Conservation (phyloP, 2,329 filamentous ascomycete species). For the Colletotrichum zoysiae region DNA sequence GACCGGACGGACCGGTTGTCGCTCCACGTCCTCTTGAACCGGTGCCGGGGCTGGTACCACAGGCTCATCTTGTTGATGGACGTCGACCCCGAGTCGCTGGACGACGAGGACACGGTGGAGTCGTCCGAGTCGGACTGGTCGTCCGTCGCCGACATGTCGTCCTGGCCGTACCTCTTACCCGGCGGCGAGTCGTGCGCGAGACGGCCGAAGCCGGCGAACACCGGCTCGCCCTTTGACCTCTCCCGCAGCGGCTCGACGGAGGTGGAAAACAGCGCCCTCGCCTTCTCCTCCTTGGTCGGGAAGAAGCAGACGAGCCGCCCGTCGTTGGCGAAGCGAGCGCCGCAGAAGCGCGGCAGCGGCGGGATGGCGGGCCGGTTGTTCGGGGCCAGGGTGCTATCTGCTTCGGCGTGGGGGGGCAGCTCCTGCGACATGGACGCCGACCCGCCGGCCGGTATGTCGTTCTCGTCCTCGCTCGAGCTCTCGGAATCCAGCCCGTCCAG, state of each 20-base stretch:
- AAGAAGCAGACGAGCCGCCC: slow-evolving; percentile 77
- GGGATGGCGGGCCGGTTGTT: slow-evolving; percentile 66
- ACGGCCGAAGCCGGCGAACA: slow-evolving; percentile 69
- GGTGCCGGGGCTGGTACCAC: slow-evolving; percentile 67
- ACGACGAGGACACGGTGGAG: slow-evolving; percentile 62
- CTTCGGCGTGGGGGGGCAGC: slow-evolving; percentile 65
- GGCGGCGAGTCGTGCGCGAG: slow-evolving; percentile 65
- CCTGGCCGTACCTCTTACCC: slow-evolving; percentile 59
- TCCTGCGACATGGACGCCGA: slow-evolving; percentile 74
- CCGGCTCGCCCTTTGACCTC: slow-evolving; percentile 65
- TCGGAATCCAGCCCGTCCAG: slow-evolving; percentile 74
- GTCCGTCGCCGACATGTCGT: slow-evolving; percentile 65
- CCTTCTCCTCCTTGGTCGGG: slow-evolving; percentile 74
- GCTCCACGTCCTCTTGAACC: slow-evolving; percentile 68
- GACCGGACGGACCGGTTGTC: slow-evolving; percentile 69
- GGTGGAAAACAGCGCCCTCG: slow-evolving; percentile 62
- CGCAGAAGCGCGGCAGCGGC: slow-evolving; percentile 69
- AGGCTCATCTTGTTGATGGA: slow-evolving; percentile 70
- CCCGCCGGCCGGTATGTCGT: slow-evolving; percentile 63
- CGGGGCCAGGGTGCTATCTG: slow-evolving; percentile 65
- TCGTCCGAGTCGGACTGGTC: slow-evolving; percentile 65
- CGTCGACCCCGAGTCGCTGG: slow-evolving; percentile 72
- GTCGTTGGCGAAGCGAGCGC: slow-evolving; percentile 71
- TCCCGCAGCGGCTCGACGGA: slow-evolving; percentile 61
- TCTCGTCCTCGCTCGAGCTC: slow-evolving; percentile 86